A percentile compares a stretch with the other conserved stretches of the same genome.
phyloP scores from a whole-genome alignment of 192 early-diverging fungal species.

The Linnemannia elongata region DNA sequence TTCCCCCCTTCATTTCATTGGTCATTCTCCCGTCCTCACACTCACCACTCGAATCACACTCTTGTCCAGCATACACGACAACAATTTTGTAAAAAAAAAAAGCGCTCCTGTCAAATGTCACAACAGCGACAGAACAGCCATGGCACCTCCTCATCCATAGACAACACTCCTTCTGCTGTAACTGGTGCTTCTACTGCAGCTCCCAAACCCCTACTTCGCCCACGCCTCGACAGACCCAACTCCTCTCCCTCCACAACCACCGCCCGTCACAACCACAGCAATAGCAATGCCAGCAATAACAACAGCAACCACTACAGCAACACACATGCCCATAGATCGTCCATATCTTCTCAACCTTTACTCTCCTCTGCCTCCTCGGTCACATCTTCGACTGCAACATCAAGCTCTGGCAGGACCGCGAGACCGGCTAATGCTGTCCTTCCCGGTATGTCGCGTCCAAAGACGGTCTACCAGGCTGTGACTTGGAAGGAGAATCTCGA shows the following conservation, averaged over 20 bases:
- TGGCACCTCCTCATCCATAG: conserved; percentile 6
- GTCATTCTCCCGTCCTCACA: conserved; percentile 1
- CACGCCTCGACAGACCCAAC: background rate
- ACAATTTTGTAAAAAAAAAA: background rate
- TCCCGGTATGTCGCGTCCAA: conserved; percentile 27
- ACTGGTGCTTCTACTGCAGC: background rate
- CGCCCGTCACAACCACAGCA: background rate
- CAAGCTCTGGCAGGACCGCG: conserved; percentile 9
- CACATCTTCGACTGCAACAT: conserved; percentile 10
- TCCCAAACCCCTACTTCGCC: background rate
- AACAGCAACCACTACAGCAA: background rate
- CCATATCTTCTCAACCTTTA: background rate
- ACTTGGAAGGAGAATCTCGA: conserved; percentile 57
- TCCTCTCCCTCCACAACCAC: background rate
- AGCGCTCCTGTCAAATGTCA: background rate
- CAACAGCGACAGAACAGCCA: conserved; percentile 5
- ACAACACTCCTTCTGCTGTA: too few species aligned
- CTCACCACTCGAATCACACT: background rate
- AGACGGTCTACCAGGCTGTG: conserved; percentile 40
- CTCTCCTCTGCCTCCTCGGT: conserved; percentile 12
- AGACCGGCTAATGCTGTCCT: conserved; percentile 15
- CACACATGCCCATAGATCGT: background rate
- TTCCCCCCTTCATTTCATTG: background rate
- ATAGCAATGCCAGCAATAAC: conserved; percentile 1
- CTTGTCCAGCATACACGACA: background rate